These are phyloP conservation scores for Oxyria digyna DNA, from an alignment of 148 eudicot species.

Conservation along the genomic window DNA sequence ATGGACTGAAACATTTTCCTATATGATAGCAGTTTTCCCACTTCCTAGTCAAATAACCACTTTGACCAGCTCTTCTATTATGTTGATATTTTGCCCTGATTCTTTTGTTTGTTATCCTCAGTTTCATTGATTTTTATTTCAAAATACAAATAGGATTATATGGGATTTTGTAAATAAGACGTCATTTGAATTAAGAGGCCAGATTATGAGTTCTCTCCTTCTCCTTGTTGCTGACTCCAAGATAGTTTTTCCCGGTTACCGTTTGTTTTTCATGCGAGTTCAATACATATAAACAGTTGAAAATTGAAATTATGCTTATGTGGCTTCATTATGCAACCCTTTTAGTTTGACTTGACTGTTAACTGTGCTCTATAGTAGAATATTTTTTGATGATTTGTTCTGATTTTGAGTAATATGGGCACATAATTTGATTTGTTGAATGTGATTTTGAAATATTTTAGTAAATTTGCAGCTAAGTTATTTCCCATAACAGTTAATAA, in stretches of 20 bases:
- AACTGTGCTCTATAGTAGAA: no score
- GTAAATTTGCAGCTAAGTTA: no score
- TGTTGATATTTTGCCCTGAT: not conserved
- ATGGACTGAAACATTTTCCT: not conserved
- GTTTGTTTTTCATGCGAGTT: no score
- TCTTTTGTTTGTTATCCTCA: not conserved
- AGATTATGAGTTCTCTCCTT: not conserved
- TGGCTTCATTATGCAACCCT: no score
- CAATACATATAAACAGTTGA: no score
- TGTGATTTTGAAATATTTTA: no score
- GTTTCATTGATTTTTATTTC: not conserved
- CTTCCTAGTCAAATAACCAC: not conserved
- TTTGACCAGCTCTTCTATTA: not conserved
- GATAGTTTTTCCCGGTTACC: not conserved
- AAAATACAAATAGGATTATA: not conserved
- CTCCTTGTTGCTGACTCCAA: not conserved
- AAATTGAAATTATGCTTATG: no score
- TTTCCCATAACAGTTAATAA: no score
- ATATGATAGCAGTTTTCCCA: not conserved
- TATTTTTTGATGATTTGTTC: no score
- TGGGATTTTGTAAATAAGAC: not conserved
- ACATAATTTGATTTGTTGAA: no score
- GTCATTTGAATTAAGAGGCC: not conserved
- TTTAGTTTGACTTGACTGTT: no score
- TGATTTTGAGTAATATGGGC: no score